A percentile compares a stretch with the other conserved stretches of the same genome.
Conservation (phyloP, 2,329 filamentous ascomycete species). For the Lachnellula hyalina region DNA sequence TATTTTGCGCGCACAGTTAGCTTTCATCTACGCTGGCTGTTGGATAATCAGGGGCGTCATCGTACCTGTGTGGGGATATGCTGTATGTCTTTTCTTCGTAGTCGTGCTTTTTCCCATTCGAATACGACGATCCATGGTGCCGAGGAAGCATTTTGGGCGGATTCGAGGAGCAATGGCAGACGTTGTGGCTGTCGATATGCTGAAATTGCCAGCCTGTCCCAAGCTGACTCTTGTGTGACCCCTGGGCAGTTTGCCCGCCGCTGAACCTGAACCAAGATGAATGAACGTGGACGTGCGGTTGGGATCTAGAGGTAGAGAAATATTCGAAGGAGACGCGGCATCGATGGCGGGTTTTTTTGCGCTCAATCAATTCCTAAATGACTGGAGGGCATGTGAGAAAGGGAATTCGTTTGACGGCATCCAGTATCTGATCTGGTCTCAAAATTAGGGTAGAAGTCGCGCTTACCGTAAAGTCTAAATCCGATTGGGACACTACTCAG, state of each 20-base stretch:
- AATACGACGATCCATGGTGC: conserved; percentile 69
- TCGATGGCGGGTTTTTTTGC: not conserved
- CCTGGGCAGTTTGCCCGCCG: conserved; percentile 18
- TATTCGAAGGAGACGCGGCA: not conserved
- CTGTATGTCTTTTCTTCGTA: conserved; percentile 66
- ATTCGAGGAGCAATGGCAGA: conserved; percentile 15
- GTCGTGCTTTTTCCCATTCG: conserved; percentile 65
- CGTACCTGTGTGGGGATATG: conserved; percentile 83
- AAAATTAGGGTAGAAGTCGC: not conserved
- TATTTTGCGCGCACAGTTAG: conserved; percentile 33
- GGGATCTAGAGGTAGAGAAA: not conserved
- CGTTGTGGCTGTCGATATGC: conserved; percentile 1
- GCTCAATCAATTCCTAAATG: not conserved
- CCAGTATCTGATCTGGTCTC: conserved; percentile 1
- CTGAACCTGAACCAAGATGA: not conserved
- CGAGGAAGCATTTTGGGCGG: conserved; percentile 71
- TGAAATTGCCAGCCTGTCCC: conserved; percentile 17
- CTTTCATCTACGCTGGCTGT: conserved; percentile 15
- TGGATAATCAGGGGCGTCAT: conserved; percentile 10
- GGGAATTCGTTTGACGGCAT: not conserved
- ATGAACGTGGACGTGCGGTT: conserved; percentile 8
- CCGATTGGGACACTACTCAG: too few species aligned
- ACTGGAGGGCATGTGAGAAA: too few species aligned
- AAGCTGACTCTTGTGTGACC: conserved; percentile 21
- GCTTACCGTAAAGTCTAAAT: too few species aligned